Conservation (phyloP, 164 flowering plant genomes). For the Stephania japonica region DNA sequence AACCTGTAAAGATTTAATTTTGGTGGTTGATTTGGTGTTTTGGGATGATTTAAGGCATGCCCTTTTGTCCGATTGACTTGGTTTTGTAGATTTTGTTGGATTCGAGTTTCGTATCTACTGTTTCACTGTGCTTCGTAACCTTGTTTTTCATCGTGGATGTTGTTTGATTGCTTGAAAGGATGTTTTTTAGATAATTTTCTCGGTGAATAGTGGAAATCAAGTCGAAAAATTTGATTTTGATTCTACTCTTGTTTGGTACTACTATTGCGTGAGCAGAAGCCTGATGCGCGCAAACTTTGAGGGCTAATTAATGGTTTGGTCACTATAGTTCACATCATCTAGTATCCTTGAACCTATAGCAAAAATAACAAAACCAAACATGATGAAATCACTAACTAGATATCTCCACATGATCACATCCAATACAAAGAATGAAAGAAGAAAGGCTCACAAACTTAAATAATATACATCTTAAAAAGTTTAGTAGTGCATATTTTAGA, state of each 20-base stretch:
- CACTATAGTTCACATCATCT: too few relatives aligned
- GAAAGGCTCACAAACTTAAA: too few relatives aligned
- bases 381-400: neutral
- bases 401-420: neutral
- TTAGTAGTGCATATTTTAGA: too few relatives aligned
- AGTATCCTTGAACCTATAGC: neutral
- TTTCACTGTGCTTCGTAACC: neutral
- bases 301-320: too few relatives aligned
- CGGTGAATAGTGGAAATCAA: neutral
- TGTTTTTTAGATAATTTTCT: neutral
- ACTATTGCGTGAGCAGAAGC: too few relatives aligned
- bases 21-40: neutral
- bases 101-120: neutral
- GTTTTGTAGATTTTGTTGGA: too few relatives aligned
- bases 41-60: neutral
- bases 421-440: too few relatives aligned
- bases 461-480: too few relatives aligned
- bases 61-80: neutral
- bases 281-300: too few relatives aligned
- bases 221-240: neutral
- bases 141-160: neutral
- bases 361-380: neutral
- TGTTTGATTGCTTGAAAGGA: neutral
- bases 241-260: too few relatives aligned
- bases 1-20: neutral